Evolutionary conservation across 1,284 basidiomycete genomes (phyloP), one percentile per base, ranked within the genome.

Genomic region (Ustilago tritici): DNA sequence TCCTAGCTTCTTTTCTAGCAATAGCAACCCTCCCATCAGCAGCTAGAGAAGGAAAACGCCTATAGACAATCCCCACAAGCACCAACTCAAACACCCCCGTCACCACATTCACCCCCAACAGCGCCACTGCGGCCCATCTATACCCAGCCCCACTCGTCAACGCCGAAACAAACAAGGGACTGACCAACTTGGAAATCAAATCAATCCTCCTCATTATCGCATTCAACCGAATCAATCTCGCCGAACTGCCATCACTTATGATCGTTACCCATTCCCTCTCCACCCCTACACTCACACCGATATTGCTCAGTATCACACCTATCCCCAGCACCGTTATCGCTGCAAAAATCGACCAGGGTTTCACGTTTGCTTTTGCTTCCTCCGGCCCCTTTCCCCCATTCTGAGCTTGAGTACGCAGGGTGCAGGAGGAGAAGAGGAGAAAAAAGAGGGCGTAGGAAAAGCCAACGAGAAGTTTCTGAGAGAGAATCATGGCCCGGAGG

Each of bases 231-330:
- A 9, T 86, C 80, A 83, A 61, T n/a, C 79, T 55, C 11, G 66
- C 64, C 15, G 72, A 65, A 19, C 65, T 66, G 2, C 73, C 76
- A 46, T 56, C 65, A 0, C 88, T 87, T 65, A 90, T 89, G 53
- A 86, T 81, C 0, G 88, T 88, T 0, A 89, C 88, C 90, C 90
- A 91, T 68, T 90, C 90, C n/a, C 90, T 84, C 80, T 91, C 89
- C n/a, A 90, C 87, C 0, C 88, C 88, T 2, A 90, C 88, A 1
- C 88, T 88, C 46, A 89, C 88, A 11, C 88, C 87, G 1, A 88
- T 88, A 52, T 88, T 88, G 5, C 88, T 86, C 0, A 90, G 82
- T 38, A 78, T 76, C 3, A 83, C 58, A 4, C 70, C 68, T 43
- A 76, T 88, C 0, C 89, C 89, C 2, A 84, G 81, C 2, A 88